Conservation (phyloP, 2,329 filamentous ascomycete species). For the Eutypella sp. region DNA sequence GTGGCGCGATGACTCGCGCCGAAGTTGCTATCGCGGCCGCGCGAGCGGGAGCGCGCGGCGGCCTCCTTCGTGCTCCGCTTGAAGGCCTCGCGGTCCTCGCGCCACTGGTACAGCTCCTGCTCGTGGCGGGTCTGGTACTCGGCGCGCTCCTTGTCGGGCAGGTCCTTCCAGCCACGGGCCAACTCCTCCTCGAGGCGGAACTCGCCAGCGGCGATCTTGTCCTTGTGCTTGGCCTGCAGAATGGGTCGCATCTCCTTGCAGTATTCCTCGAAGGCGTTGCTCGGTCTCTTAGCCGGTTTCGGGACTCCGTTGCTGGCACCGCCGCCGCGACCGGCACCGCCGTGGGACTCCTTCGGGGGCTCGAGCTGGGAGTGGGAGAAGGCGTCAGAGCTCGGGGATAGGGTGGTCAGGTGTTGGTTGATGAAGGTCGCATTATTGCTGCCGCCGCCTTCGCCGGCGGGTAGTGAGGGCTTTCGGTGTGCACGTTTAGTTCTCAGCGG, state of each 20-base stretch:
- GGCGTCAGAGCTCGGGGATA: constrained; percentile 48
- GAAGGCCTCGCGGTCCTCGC: constrained; percentile 38
- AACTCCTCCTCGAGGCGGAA: constrained; percentile 51
- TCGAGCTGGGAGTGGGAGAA: constrained; percentile 46
- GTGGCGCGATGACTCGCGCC: constrained; percentile 13
- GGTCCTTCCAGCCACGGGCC: constrained; percentile 48
- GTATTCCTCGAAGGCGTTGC: constrained; percentile 51
- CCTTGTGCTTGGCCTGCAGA: constrained; percentile 41
- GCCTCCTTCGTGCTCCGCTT: constrained; percentile 25
- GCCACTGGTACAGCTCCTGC: constrained; percentile 34
- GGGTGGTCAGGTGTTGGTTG: constrained; percentile 40
- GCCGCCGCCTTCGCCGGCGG: constrained; percentile 35
- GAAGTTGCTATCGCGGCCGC: constrained; percentile 14
- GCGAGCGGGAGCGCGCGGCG: constrained; percentile 24
- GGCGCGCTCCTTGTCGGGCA: constrained; percentile 44
- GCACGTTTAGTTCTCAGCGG: constrained; percentile 70
- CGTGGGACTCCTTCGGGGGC: constrained; percentile 27
- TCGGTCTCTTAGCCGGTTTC: constrained; percentile 38
- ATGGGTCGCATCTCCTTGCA: constrained; percentile 43
- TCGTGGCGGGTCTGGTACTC: constrained; percentile 42
- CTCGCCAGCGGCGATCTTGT: constrained; percentile 27
- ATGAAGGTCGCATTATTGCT: constrained; percentile 38
- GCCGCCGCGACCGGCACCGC: constrained; percentile 23
- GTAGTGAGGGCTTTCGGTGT: constrained; percentile 56
- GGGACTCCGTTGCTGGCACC: constrained; percentile 36